Conservation (phyloP, 1,284 basidiomycete genomes). For the Microbotryum violaceum region DNA sequence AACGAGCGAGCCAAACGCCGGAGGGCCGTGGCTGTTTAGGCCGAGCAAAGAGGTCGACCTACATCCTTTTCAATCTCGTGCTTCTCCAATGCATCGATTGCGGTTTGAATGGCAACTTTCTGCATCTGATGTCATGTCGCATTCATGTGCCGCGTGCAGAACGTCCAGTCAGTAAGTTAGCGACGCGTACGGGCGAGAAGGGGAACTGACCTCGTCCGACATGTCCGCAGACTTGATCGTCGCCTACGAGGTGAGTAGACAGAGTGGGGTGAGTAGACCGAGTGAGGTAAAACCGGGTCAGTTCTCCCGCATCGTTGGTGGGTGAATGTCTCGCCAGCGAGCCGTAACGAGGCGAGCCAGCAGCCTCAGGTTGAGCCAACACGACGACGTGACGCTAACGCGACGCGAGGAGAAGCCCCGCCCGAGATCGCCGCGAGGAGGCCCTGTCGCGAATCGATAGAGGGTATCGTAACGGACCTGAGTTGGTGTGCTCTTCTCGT, state of each 20-base stretch:
- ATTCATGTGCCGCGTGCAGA: neutral
- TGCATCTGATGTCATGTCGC: constrained; percentile 58
- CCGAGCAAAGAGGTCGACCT: too few species aligned
- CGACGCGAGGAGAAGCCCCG: neutral
- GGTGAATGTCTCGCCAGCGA: neutral
- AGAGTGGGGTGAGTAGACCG: neutral
- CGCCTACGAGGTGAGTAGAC: constrained; percentile 47
- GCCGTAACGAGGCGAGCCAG: neutral
- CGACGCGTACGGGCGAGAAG: neutral
- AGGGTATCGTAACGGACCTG: too few species aligned
- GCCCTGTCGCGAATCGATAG: neutral
- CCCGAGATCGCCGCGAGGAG: neutral
- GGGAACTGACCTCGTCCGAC: constrained; percentile 58
- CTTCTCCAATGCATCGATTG: constrained; percentile 74
- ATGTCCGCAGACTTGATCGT: constrained; percentile 97
- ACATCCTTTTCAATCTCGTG: constrained; percentile 44
- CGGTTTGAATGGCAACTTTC: constrained; percentile 79
- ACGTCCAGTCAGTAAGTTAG: neutral
- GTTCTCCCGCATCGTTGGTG: neutral
- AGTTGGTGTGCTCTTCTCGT: too few species aligned
- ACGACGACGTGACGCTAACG: neutral
- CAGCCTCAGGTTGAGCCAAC: neutral
- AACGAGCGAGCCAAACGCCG: too few species aligned
- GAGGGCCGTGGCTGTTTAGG: neutral
- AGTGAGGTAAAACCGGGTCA: neutral